These are phyloP conservation scores for Mesembryanthemum crystallinum DNA, from an alignment of 148 eudicot species.

Conservation along the genomic window DNA sequence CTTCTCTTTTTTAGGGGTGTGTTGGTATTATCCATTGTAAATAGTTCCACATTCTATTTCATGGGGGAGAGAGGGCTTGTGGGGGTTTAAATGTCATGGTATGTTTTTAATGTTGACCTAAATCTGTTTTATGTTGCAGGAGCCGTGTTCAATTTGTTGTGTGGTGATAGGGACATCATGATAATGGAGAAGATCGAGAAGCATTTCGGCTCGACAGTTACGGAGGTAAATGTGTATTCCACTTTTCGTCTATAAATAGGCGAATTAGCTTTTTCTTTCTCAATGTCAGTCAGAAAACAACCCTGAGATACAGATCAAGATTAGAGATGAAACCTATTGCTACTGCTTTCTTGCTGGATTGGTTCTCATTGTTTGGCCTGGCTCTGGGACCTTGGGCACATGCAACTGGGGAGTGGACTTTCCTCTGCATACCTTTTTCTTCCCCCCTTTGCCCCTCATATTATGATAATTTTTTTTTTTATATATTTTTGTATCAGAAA, in stretches of 20 bases:
- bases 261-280: neutral
- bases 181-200: conserved; percentile 73
- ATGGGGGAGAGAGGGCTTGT: neutral
- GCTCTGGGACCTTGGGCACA: neutral
- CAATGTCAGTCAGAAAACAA: neutral
- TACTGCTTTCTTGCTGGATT: neutral
- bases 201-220: conserved; percentile 48
- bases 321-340: neutral
- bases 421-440: neutral
- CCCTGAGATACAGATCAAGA: neutral
- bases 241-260: neutral
- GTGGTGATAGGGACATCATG: conserved; percentile 44
- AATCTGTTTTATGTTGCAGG: conserved; percentile 43
- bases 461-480: too few relatives aligned
- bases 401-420: neutral
- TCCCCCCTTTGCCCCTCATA: too few relatives aligned
- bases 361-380: neutral
- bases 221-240: conserved; percentile 45
- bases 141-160: conserved; percentile 76
- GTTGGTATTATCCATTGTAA: too few relatives aligned
- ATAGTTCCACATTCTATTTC: neutral
- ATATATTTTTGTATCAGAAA: too few relatives aligned
- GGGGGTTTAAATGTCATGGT: neutral
- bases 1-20: too few relatives aligned
- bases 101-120: neutral